Evolutionary conservation across 768 basidiomycete species (phyloP).

Genomic region (Suillus fuscotomentosus): DNA sequence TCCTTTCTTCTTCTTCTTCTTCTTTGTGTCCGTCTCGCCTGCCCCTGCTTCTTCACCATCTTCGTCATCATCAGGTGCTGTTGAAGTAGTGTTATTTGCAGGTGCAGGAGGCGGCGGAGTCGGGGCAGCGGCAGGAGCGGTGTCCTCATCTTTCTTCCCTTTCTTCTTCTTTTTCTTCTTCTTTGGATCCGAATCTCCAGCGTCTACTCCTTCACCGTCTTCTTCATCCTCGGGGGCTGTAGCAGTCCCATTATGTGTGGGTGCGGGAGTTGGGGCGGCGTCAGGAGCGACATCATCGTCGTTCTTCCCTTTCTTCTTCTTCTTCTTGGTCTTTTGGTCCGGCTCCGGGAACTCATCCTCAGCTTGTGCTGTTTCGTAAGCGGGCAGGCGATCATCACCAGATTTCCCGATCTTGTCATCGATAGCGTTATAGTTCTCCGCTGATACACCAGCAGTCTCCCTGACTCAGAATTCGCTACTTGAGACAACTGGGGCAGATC

Average conservation of each 20-base stretch:
- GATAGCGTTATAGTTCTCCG: slow-evolving; percentile 39
- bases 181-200: slow-evolving; percentile 44
- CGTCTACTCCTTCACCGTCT: slow-evolving; percentile 64
- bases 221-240: slow-evolving; percentile 54
- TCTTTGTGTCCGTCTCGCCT: slow-evolving; percentile 44
- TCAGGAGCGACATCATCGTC: slow-evolving; percentile 40
- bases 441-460: slow-evolving; percentile 64
- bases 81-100: slow-evolving; percentile 12
- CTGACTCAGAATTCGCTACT: slow-evolving; percentile 32
- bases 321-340: slow-evolving; percentile 27
- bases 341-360: slow-evolving; percentile 13
- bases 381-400: slow-evolving; percentile 44
- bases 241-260: slow-evolving; percentile 24
- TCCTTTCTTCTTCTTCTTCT: slow-evolving; percentile 79
- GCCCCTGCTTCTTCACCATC: slow-evolving; percentile 65
- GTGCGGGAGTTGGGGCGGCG: slow-evolving; percentile 27
- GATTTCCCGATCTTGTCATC: slow-evolving; percentile 32
- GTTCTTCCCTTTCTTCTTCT: slow-evolving; percentile 63
- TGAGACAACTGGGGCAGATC: slow-evolving; percentile 14
- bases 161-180: slow-evolving; percentile 89
- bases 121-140: slow-evolving; percentile 48
- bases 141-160: slow-evolving; percentile 72
- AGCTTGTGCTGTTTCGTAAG: slow-evolving; percentile 43
- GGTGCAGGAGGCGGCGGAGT: slow-evolving; percentile 30
- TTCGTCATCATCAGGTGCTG: slow-evolving; percentile 54